These are phyloP conservation scores for Penicillium sp. DNA, from an alignment of 2,329 filamentous ascomycete species.

Conservation along the genomic window DNA sequence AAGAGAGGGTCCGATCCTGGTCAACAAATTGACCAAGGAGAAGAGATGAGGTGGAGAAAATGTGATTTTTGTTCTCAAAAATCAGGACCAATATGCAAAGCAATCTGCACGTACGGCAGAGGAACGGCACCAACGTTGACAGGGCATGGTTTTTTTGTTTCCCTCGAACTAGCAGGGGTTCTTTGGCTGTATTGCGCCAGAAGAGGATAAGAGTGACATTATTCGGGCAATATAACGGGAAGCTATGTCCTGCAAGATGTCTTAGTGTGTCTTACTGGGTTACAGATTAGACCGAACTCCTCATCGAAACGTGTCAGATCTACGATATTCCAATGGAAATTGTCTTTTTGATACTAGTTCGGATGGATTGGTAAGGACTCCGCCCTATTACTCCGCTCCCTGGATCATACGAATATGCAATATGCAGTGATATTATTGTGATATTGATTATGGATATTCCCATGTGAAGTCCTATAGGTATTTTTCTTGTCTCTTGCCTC, in stretches of 20 bases:
- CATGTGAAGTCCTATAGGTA: not conserved
- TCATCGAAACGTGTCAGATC: slow-evolving; percentile 26
- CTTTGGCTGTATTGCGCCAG: slow-evolving; percentile 9
- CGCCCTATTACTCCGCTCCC: not conserved
- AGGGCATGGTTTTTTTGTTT: slow-evolving; percentile 14
- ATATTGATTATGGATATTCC: not conserved
- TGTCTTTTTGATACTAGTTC: not conserved
- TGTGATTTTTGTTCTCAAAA: not conserved
- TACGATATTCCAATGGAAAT: not conserved
- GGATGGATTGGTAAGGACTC: slow-evolving; percentile 9
- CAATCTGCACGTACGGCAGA: slow-evolving; percentile 8
- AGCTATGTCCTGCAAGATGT: not conserved
- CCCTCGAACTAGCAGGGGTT: slow-evolving; percentile 6
- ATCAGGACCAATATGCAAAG: slow-evolving; percentile 1
- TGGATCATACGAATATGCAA: no score
- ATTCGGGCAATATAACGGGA: not conserved
- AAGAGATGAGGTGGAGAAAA: not conserved
- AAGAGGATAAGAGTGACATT: slow-evolving; percentile 11
- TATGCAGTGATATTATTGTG: not conserved
- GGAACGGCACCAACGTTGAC: slow-evolving; percentile 6
- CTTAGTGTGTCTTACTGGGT: not conserved
- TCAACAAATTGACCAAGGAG: not conserved
- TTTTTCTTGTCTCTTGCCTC: not conserved
- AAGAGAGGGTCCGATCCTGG: slow-evolving; percentile 4
- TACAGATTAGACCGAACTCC: slow-evolving; percentile 17